Conservation (phyloP, 371 early-diverging fungal genomes). For the Mucor piriformis region DNA sequence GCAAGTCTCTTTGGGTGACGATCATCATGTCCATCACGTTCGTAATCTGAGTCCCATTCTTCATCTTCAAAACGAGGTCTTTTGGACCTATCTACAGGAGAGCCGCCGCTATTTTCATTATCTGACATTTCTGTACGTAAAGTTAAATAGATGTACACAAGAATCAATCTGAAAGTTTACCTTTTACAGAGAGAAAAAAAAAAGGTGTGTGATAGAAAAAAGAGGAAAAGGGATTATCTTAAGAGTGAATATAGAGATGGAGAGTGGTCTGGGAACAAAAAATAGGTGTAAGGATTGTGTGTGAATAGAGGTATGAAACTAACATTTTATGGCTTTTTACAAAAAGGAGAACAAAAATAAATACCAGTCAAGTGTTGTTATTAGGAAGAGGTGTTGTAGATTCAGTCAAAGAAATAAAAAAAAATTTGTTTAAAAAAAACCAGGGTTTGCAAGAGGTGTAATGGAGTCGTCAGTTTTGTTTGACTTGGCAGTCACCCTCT, state of each 20-base stretch:
- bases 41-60: slow-evolving; percentile 44
- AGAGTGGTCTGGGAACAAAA: slow-evolving; percentile 3
- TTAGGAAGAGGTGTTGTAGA: not conserved
- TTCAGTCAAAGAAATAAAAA: not conserved
- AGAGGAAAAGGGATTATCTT: not conserved
- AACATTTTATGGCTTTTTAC: not conserved
- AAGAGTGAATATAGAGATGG: not conserved
- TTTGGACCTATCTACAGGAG: slow-evolving; percentile 51
- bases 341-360: not conserved
- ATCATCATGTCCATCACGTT: slow-evolving; percentile 39
- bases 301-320: slow-evolving; percentile 2
- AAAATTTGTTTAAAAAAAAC: not conserved
- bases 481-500: not conserved
- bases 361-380: not conserved
- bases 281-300: not conserved
- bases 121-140: slow-evolving; percentile 22
- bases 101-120: slow-evolving; percentile 27
- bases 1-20: slow-evolving; percentile 53
- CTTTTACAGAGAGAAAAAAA: not conserved
- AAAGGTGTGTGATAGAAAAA: too few species aligned
- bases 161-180: not conserved
- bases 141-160: not conserved
- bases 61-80: slow-evolving; percentile 50
- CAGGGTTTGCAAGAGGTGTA: not conserved
- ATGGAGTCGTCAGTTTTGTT: not conserved